A percentile compares a stretch with the other conserved stretches of the same genome.
Conservation (phyloP, 768 basidiomycete species). For the Kwoniella europaea region DNA sequence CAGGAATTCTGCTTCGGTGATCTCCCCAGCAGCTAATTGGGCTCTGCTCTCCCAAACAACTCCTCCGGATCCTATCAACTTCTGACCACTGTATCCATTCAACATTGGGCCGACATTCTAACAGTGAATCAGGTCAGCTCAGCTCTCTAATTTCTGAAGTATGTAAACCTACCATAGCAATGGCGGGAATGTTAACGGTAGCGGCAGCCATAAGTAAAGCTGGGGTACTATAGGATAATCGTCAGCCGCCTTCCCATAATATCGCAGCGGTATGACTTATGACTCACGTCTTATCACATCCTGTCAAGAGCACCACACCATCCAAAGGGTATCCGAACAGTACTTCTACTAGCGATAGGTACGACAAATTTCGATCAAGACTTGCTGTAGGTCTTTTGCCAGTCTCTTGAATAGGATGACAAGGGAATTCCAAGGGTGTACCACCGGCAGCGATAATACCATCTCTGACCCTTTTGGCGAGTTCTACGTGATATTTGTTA, state of each 20-base stretch:
- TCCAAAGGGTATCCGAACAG: constrained; percentile 56
- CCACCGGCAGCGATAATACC: constrained; percentile 57
- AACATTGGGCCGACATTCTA: constrained; percentile 57
- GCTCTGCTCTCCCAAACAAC: constrained; percentile 53
- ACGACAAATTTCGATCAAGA: constrained; percentile 54
- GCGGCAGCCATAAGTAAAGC: constrained; percentile 55
- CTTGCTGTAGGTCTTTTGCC: constrained; percentile 55
- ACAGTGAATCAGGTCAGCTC: background rate
- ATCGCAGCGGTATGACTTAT: background rate
- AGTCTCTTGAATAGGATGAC: constrained; percentile 58
- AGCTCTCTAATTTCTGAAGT: background rate
- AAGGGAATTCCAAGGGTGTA: constrained; percentile 57
- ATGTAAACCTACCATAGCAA: constrained; percentile 35
- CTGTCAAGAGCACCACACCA: constrained; percentile 55
- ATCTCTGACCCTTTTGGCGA: constrained; percentile 56
- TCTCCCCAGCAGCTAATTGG: constrained; percentile 42
- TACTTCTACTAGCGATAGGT: constrained; percentile 54
- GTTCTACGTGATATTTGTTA: constrained; percentile 53
- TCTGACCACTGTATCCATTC: constrained; percentile 46
- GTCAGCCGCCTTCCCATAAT: constrained; percentile 5
- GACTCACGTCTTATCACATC: constrained; percentile 52
- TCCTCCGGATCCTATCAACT: constrained; percentile 52
- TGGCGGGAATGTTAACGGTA: constrained; percentile 56
- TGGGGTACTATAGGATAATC: constrained; percentile 33
- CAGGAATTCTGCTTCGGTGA: constrained; percentile 49